Base-by-base conservation (phyloP, 2,329 filamentous ascomycete genomes). In the Myriosclerotinia duriaeana region DNA sequence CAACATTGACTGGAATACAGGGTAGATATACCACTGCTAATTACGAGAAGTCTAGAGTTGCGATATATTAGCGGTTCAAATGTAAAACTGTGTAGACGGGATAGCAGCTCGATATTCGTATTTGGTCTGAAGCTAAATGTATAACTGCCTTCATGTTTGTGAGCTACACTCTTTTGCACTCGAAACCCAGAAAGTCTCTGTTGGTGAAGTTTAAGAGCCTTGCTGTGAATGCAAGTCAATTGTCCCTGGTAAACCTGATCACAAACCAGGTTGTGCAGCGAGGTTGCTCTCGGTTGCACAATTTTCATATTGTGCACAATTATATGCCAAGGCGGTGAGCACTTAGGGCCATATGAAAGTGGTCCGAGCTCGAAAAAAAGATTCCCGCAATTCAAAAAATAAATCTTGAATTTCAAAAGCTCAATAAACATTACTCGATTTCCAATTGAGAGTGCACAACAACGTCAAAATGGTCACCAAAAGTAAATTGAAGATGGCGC, bases 401-500 rank as follows among this genome's bases (percentile, higher is more conserved):
- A 67, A 64, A 58, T 67, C 60, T 56, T 36, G 59, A 48, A 67
- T 59, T 59, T 46, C 38, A 36, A 22, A 40, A 64, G 55, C 60
- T 54, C 50, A 61, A 64, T 53, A 55, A 53, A 67, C 22, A 56
- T 38, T 61, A 8, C 44, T 38, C 44, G 36, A 63, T 56, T 42
- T 34, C 17, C 53, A 52, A 64, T 64, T 67, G 53, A 64, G 30
- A 66, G 48, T 22, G n/a, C 40, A n/a, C 20, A 40, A n/a, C 62
- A 71, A 54, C 68, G 61, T 42, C 67, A 75, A 67, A 52, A 77
- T 77, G 76, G 72, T 75, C 63, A 75, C 69, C 38, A 79, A 79
- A 74, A 73, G 76, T 66, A 84, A 82, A 71, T 77, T 87, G 64
- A 84, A 82, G 76, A 77, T 82, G 75, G 84, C 84, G 12, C 77